These are phyloP conservation scores for Apiotrichum veenhuisii DNA, from an alignment of 1,284 basidiomycete genomes.

Conservation along the genomic window DNA sequence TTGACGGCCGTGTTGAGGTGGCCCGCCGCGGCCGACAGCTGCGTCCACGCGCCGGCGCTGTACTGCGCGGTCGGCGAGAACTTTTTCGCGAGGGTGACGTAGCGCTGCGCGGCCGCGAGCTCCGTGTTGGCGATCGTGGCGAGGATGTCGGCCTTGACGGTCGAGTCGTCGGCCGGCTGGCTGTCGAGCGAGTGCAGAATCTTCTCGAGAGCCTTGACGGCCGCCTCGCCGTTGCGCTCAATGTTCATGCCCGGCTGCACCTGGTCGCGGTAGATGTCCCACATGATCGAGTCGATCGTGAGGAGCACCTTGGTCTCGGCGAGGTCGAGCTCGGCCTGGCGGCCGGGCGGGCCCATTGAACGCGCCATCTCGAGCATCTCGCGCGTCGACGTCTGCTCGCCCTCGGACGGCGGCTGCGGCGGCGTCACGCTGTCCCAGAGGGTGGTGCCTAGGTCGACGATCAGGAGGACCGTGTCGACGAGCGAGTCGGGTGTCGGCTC, in stretches of 20 bases:
- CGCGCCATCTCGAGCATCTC: conserved; percentile 31
- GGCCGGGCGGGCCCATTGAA: conserved; percentile 18
- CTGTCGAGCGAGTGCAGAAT: conserved; percentile 32
- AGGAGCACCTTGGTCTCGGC: conserved; percentile 42
- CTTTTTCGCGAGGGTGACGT: conserved; percentile 26
- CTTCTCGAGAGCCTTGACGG: conserved; percentile 27
- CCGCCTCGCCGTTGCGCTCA: conserved; percentile 33
- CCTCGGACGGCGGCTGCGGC: conserved; percentile 28
- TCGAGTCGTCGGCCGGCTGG: conserved; percentile 24
- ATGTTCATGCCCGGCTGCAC: conserved; percentile 25
- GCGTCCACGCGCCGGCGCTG: conserved; percentile 28
- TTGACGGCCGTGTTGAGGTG: conserved; percentile 33
- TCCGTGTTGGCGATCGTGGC: conserved; percentile 39
- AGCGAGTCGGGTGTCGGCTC: conserved; percentile 41
- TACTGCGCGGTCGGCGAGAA: conserved; percentile 25
- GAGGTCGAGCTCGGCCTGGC: conserved; percentile 43
- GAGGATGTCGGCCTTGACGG: conserved; percentile 36
- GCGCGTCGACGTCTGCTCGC: conserved; percentile 32
- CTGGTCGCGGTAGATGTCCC: conserved; percentile 34
- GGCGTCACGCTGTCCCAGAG: conserved; percentile 36
- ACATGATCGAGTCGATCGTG: conserved; percentile 38
- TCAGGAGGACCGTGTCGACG: conserved; percentile 37
- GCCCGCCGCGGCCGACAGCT: conserved; percentile 30
- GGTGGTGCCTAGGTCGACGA: conserved; percentile 34
- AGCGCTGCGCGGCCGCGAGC: conserved; percentile 26